Evolutionary conservation across 768 basidiomycete species (phyloP).

Genomic region (Tulasnella sp.): DNA sequence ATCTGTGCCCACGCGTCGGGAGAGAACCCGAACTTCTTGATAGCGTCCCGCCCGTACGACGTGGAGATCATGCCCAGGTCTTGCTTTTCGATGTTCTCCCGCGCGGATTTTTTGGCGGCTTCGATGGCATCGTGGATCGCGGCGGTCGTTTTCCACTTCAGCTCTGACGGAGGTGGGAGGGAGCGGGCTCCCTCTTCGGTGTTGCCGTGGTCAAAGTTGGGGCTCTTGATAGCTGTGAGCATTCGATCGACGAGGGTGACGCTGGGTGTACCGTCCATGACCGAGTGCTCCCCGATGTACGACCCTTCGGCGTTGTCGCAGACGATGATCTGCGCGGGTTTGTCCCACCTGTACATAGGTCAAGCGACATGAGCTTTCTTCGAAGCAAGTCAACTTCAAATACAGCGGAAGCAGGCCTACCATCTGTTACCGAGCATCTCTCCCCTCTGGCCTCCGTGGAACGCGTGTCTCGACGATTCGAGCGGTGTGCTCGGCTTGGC

Average conservation of each 20-base stretch:
- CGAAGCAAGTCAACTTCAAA: not conserved
- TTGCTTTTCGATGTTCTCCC: slow-evolving; percentile 51
- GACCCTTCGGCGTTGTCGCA: slow-evolving; percentile 74
- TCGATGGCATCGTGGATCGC: slow-evolving; percentile 40
- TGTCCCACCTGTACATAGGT: slow-evolving; percentile 54
- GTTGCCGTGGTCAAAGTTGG: slow-evolving; percentile 51
- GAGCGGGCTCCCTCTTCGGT: slow-evolving; percentile 17
- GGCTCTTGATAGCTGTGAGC: slow-evolving; percentile 45
- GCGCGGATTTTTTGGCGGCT: slow-evolving; percentile 42
- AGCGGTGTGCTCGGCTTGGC: slow-evolving; percentile 41
- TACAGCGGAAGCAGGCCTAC: slow-evolving; percentile 17
- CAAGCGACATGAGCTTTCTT: not conserved
- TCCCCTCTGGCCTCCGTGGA: slow-evolving; percentile 62
- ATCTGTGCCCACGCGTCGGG: slow-evolving; percentile 95
- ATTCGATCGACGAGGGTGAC: slow-evolving; percentile 61
- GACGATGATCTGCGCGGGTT: slow-evolving; percentile 77
- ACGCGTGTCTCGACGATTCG: slow-evolving; percentile 57
- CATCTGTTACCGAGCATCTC: slow-evolving; percentile 32
- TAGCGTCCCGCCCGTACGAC: slow-evolving; percentile 70
- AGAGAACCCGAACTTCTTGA: slow-evolving; percentile 80
- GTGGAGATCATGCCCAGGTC: slow-evolving; percentile 52
- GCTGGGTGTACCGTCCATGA: slow-evolving; percentile 84
- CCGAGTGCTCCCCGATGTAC: slow-evolving; percentile 85
- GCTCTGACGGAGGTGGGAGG: slow-evolving; percentile 32
- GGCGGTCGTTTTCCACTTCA: slow-evolving; percentile 53